phyloP scores from a whole-genome alignment of 495 filamentous ascomycete species.

The Tuber borchii region DNA sequence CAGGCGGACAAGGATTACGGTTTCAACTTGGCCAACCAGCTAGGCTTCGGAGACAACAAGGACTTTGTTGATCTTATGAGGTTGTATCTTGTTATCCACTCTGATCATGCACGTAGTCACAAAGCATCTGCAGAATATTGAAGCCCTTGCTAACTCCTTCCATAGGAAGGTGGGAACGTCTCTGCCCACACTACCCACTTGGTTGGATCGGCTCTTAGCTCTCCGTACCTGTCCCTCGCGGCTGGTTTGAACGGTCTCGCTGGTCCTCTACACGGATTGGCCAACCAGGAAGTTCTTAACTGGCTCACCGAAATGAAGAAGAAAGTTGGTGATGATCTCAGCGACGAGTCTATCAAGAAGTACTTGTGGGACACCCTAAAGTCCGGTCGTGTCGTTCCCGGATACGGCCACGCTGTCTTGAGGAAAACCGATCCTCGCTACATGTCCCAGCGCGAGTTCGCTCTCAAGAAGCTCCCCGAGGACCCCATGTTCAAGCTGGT shows the following conservation, averaged over 20 bases:
- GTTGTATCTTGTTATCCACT: conserved; percentile 98
- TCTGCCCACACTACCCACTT: conserved; percentile 96
- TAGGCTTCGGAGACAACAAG: conserved; percentile 88
- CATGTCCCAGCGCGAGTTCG: conserved; percentile 93
- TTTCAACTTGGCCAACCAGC: conserved; percentile 98
- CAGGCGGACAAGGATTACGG: conserved; percentile 98
- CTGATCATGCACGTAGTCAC: conserved; percentile 59
- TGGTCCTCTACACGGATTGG: conserved; percentile 95
- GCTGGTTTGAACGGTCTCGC: conserved; percentile 96
- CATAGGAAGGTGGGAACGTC: conserved; percentile 86
- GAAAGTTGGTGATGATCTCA: conserved; percentile 82
- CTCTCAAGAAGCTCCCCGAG: conserved; percentile 81
- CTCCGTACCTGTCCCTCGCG: conserved; percentile 89
- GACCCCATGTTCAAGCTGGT: conserved; percentile 99
- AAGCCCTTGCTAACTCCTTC: conserved; percentile 23
- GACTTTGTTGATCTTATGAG: conserved; percentile 98
- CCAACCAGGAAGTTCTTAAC: conserved; percentile 98
- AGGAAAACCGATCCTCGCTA: conserved; percentile 99
- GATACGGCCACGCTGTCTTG: conserved; percentile 97
- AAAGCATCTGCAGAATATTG: background rate
- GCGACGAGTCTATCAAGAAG: conserved; percentile 89
- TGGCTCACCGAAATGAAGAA: conserved; percentile 99
- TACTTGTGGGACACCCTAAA: conserved; percentile 98
- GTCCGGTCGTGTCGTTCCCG: conserved; percentile 87
- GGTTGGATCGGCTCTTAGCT: conserved; percentile 93